Base-by-base conservation (phyloP, 805 yeast species). In the Wickerhamomyces ciferrii region DNA sequence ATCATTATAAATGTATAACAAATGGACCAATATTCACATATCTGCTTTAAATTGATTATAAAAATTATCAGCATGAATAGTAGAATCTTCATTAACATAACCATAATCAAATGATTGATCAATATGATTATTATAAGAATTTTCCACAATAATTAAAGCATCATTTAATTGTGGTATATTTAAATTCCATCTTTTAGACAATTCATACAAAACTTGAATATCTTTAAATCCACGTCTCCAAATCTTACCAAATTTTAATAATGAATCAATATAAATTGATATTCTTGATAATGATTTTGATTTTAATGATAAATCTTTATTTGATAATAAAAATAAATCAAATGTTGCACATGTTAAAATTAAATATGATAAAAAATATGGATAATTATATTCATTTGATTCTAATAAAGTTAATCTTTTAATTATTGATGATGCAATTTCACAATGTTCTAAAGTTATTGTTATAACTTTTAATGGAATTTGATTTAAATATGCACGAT, bases 171-270 rank as follows among this genome's bases (percentile, higher is more conserved):
- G 13, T 2, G 43, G 43, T 2, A 41, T 20, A 13, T 31, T 2
- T 8, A 54, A 23, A 5, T 48, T 42, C 69, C 70, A 65, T 44
- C 56, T 53, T 11, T 43, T 47, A 2, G 68, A 61, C 18, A 65
- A 46, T 11, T 56, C 48, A 14, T 44, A 31, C 17, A 63, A 41
- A 0, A 63, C 62, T 34, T 55, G 51, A 7, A 66, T 47, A 39
- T 66, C 68, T 27, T 63, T 62, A 14, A 43, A 18, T n/a, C 66
- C 66, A 20, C 66, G 46, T 42, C 54, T 53, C 69, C 68, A 65
- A 14, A 50, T 48, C 14, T 49, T 46, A 11, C 65, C 61, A 44
- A 53, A 61, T 18, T 50, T 53, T 11, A 48, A 35, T 8, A 65
- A 47, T 2, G 65, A 66, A 6, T 43, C 46, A 10, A 58, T 49